Evolutionary conservation across 208 protist genomes (phyloP).

Genomic region (Novymonas esmeraldas): DNA sequence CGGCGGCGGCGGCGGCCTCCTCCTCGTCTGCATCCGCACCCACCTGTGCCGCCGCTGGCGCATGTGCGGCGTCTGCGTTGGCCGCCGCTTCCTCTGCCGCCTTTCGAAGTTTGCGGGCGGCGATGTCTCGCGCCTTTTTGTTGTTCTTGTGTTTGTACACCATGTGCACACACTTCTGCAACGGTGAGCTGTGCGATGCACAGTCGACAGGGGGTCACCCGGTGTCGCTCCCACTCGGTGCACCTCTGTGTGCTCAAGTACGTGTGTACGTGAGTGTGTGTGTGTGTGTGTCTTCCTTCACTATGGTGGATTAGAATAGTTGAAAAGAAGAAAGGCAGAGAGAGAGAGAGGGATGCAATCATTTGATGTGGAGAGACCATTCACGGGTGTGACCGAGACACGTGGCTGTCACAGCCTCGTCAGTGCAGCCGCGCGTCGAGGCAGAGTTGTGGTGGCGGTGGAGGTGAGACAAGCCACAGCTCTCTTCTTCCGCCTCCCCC

Average conservation of each 20-base stretch:
- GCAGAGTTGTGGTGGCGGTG: too few relatives aligned
- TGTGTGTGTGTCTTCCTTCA: neutral
- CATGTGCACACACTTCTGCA: neutral
- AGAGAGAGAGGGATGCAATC: neutral
- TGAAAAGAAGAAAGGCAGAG: neutral
- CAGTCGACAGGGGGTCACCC: neutral
- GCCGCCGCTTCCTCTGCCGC: neutral
- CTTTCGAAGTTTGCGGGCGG: conserved; percentile 17
- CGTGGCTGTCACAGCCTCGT: too few relatives aligned
- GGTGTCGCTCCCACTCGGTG: neutral
- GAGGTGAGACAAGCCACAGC: too few relatives aligned
- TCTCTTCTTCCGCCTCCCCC: too few relatives aligned
- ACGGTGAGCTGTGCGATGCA: neutral
- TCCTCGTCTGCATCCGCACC: neutral
- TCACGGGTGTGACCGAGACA: too few relatives aligned
- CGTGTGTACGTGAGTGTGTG: neutral
- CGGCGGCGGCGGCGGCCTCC: neutral
- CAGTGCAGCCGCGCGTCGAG: too few relatives aligned
- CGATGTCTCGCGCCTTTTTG: conserved; percentile 22
- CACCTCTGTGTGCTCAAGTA: neutral
- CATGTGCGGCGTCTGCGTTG: neutral
- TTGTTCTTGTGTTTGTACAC: conserved; percentile 30
- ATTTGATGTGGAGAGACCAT: too few relatives aligned
- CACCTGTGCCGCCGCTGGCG: neutral
- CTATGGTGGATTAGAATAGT: neutral